These are phyloP conservation scores for Theileria annulata DNA, from an alignment of 169 alveolate genomes.

Conservation along the genomic window DNA sequence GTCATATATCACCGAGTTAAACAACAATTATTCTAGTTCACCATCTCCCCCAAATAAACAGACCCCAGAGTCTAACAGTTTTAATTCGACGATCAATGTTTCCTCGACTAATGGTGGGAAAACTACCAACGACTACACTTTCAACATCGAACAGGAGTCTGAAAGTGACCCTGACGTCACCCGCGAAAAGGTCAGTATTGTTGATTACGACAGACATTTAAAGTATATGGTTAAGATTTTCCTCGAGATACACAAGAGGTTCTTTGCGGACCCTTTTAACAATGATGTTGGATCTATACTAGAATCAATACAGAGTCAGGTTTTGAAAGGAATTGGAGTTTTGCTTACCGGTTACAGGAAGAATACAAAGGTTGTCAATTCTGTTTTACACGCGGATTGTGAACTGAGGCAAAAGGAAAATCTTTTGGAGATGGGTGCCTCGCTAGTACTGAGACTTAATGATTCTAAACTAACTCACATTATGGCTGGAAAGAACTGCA, in stretches of 20 bases:
- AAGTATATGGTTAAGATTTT: slow-evolving; percentile 83
- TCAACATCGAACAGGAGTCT: slow-evolving; percentile 23
- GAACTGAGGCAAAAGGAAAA: slow-evolving; percentile 86
- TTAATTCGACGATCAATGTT: slow-evolving; percentile 21
- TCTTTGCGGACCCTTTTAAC: slow-evolving; percentile 82
- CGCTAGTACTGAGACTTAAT: slow-evolving; percentile 75
- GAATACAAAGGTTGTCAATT: slow-evolving; percentile 76
- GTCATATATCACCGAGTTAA: slow-evolving; percentile 67
- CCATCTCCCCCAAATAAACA: slow-evolving; percentile 17
- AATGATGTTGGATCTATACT: slow-evolving; percentile 84
- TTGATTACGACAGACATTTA: slow-evolving; percentile 86
- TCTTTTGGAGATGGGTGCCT: slow-evolving; percentile 86
- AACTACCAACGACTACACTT: slow-evolving; percentile 6
- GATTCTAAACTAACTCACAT: slow-evolving; percentile 85
- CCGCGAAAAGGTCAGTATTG: slow-evolving; percentile 62
- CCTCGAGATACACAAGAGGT: slow-evolving; percentile 82
- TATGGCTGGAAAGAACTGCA: slow-evolving; percentile 87
- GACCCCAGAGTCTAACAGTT: slow-evolving; percentile 33
- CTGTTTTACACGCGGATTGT: slow-evolving; percentile 83
- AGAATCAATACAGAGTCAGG: slow-evolving; percentile 74
- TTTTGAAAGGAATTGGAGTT: slow-evolving; percentile 80
- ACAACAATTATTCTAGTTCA: slow-evolving; percentile 62
- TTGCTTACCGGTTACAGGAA: slow-evolving; percentile 87
- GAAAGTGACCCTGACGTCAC: slow-evolving; percentile 42
- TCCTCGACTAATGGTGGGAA: neutral